Evolutionary conservation across 495 filamentous ascomycete species (phyloP).

Genomic region (Polyplosphaeria fusca): DNA sequence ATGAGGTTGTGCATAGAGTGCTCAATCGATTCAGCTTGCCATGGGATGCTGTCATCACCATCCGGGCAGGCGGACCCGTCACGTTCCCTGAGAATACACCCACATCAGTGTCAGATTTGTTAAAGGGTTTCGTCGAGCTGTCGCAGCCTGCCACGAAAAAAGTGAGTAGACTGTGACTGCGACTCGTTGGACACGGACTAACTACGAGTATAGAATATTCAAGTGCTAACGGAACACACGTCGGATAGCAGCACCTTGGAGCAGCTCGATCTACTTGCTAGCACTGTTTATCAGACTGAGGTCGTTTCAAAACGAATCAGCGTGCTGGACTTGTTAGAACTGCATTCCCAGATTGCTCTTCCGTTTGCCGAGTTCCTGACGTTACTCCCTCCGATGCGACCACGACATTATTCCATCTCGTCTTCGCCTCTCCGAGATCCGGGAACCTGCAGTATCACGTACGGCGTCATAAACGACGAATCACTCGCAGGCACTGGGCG

Average conservation of each 20-base stretch:
- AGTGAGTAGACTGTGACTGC: conserved; percentile 42
- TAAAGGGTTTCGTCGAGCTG: conserved; percentile 68
- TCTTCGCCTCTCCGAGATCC: conserved; percentile 62
- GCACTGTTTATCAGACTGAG: conserved; percentile 51
- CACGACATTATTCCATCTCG: conserved; percentile 72
- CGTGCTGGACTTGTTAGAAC: conserved; percentile 59
- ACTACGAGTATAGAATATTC: conserved; percentile 6
- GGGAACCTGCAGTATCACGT: conserved; percentile 59
- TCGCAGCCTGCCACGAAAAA: conserved; percentile 46
- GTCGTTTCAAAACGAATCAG: conserved; percentile 56
- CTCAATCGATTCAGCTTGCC: conserved; percentile 52
- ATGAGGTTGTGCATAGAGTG: conserved; percentile 52
- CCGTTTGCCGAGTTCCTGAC: conserved; percentile 54
- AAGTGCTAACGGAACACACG: neutral
- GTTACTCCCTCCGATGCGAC: conserved; percentile 69
- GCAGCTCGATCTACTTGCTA: conserved; percentile 42
- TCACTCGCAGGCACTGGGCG: conserved; percentile 42
- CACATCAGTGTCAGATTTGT: conserved; percentile 57
- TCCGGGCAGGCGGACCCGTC: conserved; percentile 49
- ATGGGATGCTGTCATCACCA: conserved; percentile 51
- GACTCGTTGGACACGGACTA: no score
- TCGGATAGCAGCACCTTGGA: neutral
- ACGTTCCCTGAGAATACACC: conserved; percentile 57
- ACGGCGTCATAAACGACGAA: conserved; percentile 56
- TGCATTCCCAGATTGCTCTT: conserved; percentile 55